phyloP scores from a whole-genome alignment of 192 early-diverging fungal species.

The Physocladia obscura region DNA sequence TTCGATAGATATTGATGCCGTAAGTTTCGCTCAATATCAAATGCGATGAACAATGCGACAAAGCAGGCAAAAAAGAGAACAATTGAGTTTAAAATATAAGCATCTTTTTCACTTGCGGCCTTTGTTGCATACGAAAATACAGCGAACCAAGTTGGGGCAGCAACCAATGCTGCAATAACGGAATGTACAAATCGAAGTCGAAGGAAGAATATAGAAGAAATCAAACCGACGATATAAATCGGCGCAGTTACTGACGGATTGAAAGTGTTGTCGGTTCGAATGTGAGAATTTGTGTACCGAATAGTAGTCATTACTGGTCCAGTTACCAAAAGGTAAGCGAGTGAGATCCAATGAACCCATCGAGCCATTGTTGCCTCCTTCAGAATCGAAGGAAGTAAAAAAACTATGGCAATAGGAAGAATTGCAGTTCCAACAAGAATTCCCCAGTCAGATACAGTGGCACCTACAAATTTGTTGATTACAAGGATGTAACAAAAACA shows the following conservation, averaged over 20 bases:
- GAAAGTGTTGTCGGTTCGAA: slow-evolving; percentile 18
- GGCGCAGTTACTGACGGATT: slow-evolving; percentile 42
- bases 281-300: slow-evolving; percentile 33
- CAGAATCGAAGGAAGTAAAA: slow-evolving; percentile 2
- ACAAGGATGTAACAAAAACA: not conserved
- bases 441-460: slow-evolving; percentile 20
- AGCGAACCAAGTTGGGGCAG: slow-evolving; percentile 40
- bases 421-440: slow-evolving; percentile 16
- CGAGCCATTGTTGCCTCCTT: slow-evolving; percentile 9
- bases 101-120: not conserved
- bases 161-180: slow-evolving; percentile 33
- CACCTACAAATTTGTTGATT: slow-evolving; percentile 5
- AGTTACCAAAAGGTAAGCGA: slow-evolving; percentile 37
- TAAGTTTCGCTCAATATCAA: slow-evolving; percentile 43
- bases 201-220: slow-evolving; percentile 48
- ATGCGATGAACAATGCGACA: slow-evolving; percentile 44
- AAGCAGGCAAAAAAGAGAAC: slow-evolving; percentile 39
- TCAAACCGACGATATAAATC: slow-evolving; percentile 46
- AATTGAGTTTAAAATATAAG: slow-evolving; percentile 35
- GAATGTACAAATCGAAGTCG: slow-evolving; percentile 47
- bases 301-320: slow-evolving; percentile 46
- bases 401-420: slow-evolving; percentile 11
- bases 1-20: slow-evolving; percentile 52
- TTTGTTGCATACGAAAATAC: slow-evolving; percentile 28
- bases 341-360: slow-evolving; percentile 40